These are phyloP conservation scores for Fagus crenata DNA, from an alignment of 306 rosid species.

Conservation along the genomic window DNA sequence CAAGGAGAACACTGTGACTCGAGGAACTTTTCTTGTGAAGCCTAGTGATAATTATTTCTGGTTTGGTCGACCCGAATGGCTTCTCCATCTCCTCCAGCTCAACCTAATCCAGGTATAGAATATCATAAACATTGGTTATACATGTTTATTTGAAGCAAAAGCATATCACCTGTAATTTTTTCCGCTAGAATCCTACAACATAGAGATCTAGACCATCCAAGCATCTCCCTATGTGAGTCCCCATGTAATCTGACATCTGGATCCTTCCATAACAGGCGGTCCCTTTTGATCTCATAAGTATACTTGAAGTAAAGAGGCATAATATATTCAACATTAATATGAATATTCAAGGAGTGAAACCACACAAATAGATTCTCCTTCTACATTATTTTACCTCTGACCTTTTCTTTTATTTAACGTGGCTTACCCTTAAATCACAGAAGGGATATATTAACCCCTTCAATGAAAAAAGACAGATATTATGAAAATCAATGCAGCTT, in stretches of 20 bases:
- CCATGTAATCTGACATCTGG: background rate
- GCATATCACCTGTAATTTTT: background rate
- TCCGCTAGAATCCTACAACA: background rate
- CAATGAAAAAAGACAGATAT: background rate
- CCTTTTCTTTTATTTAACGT: background rate
- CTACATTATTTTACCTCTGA: no score
- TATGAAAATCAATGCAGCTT: background rate
- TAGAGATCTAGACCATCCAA: background rate
- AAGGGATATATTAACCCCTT: background rate
- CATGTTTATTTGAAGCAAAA: background rate
- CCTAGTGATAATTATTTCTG: constrained; percentile 58
- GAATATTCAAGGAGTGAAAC: background rate
- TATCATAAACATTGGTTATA: background rate
- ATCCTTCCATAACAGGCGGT: background rate
- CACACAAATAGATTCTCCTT: background rate
- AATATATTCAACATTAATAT: background rate
- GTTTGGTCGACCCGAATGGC: constrained; percentile 60
- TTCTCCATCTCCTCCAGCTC: constrained; percentile 57
- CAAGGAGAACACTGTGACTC: constrained; percentile 43
- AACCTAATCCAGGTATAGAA: constrained; percentile 55
- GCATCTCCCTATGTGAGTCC: background rate
- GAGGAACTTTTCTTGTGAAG: constrained; percentile 53
- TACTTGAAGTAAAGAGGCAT: background rate
- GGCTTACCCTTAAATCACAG: background rate
- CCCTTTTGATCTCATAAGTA: background rate